Conservation (phyloP, 768 basidiomycete genomes). For the Gloeopeniophorella convolvens region DNA sequence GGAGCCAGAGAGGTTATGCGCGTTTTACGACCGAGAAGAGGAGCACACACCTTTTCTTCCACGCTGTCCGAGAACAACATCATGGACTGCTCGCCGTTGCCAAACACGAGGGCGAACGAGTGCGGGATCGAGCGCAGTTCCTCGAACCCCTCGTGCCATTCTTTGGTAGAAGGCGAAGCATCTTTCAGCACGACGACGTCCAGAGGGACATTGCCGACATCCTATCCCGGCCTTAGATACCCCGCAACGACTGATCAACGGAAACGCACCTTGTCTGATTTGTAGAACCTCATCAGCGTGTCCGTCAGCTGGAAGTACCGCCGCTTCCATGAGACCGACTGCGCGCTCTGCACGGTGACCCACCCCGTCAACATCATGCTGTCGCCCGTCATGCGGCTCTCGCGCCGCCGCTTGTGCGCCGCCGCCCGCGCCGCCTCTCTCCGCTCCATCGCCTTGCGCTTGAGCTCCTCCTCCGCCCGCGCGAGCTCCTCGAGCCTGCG, state of each 20-base stretch:
- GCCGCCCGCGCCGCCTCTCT: constrained; percentile 7
- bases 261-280: constrained; percentile 10
- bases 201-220: neutral
- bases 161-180: neutral
- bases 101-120: constrained; percentile 12
- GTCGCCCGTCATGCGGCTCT: constrained; percentile 2
- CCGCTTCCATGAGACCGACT: constrained; percentile 17
- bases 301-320: constrained; percentile 19
- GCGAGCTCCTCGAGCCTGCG: constrained; percentile 1
- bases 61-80: constrained; percentile 15
- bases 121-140: constrained; percentile 18
- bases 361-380: constrained; percentile 14
- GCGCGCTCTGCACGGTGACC: constrained; percentile 15
- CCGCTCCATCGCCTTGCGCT: neutral
- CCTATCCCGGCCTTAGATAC: neutral
- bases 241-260: neutral
- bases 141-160: constrained; percentile 20
- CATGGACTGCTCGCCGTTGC: constrained; percentile 8
- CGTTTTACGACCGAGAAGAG: neutral
- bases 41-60: constrained; percentile 11
- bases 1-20: neutral
- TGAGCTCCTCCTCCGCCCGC: constrained; percentile 12
- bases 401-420: constrained; percentile 10
- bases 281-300: constrained; percentile 7
- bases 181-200: constrained; percentile 10